These are phyloP conservation scores for Backusella tuberculispora DNA, from an alignment of 192 early-diverging fungal genomes.

Conservation along the genomic window DNA sequence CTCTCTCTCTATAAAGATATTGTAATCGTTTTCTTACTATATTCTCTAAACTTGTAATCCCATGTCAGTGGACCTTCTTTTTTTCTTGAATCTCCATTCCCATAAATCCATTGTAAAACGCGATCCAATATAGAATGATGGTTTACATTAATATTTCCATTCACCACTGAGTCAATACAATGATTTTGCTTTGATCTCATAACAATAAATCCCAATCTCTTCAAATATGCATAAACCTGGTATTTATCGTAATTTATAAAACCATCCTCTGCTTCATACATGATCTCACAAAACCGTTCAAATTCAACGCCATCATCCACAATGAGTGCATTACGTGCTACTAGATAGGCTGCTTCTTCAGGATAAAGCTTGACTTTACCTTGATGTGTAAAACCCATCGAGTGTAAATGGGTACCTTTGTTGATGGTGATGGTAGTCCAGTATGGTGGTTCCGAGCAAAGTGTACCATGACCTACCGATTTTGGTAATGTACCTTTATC, in stretches of 20 bases:
- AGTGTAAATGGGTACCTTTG: slow-evolving; percentile 46
- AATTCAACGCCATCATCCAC: slow-evolving; percentile 33
- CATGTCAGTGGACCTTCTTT: neutral
- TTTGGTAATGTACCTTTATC: neutral
- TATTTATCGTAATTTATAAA: slow-evolving; percentile 46
- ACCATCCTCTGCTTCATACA: slow-evolving; percentile 29
- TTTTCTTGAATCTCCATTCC: neutral
- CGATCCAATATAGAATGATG: neutral
- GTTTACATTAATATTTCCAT: no score
- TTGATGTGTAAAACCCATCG: slow-evolving; percentile 49
- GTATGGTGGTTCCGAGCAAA: slow-evolving; percentile 19
- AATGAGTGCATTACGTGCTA: slow-evolving; percentile 46
- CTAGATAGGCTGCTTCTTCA: slow-evolving; percentile 54
- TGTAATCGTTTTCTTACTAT: slow-evolving; percentile 18
- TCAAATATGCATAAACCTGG: slow-evolving; percentile 55
- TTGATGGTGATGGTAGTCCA: slow-evolving; percentile 38
- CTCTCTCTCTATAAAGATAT: neutral
- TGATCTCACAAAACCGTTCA: slow-evolving; percentile 41
- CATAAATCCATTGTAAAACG: slow-evolving; percentile 1
- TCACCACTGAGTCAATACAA: no score
- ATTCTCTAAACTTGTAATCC: slow-evolving; percentile 18
- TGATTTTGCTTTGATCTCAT: slow-evolving; percentile 30
- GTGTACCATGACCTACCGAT: slow-evolving; percentile 14
- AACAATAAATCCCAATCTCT: slow-evolving; percentile 56
- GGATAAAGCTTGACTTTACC: slow-evolving; percentile 46